phyloP scores from a whole-genome alignment of 2,329 filamentous ascomycete genomes.

The Microsporum audouinii region DNA sequence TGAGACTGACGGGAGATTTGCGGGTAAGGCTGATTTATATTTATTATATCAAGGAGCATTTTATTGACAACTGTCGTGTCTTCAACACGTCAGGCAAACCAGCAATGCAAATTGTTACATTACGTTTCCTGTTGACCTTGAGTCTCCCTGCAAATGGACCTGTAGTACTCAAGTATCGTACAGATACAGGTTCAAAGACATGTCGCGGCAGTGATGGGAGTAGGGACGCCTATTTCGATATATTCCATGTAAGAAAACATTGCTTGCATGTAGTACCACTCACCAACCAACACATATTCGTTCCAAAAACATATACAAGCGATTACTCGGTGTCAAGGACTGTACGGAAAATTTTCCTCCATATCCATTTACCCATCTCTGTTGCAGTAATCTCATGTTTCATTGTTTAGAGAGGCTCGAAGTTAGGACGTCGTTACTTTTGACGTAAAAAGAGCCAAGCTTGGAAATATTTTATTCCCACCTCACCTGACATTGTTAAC shows the following conservation, averaged over 20 bases:
- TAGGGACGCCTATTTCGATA: too few relatives aligned
- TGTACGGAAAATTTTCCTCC: neutral
- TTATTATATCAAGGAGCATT: neutral
- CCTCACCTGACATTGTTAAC: too few relatives aligned
- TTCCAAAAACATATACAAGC: neutral
- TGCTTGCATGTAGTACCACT: too few relatives aligned
- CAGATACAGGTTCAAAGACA: neutral
- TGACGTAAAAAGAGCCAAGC: too few relatives aligned
- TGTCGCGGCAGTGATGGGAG: too few relatives aligned
- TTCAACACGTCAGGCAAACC: neutral
- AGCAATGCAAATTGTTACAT: neutral
- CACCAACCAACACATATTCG: neutral
- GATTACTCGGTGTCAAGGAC: neutral
- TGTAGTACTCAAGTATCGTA: neutral
- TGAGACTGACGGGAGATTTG: neutral
- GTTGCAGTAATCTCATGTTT: too few relatives aligned
- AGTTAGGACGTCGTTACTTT: too few relatives aligned
- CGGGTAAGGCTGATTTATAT: slow-evolving; percentile 5
- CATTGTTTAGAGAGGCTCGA: too few relatives aligned
- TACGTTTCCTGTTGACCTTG: neutral
- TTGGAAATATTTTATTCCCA: too few relatives aligned
- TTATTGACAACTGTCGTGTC: neutral
- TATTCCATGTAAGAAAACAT: too few relatives aligned
- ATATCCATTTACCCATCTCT: neutral
- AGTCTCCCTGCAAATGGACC: neutral